Conservation (phyloP, 768 basidiomycete genomes). For the Strobilomyces dryophilus region DNA sequence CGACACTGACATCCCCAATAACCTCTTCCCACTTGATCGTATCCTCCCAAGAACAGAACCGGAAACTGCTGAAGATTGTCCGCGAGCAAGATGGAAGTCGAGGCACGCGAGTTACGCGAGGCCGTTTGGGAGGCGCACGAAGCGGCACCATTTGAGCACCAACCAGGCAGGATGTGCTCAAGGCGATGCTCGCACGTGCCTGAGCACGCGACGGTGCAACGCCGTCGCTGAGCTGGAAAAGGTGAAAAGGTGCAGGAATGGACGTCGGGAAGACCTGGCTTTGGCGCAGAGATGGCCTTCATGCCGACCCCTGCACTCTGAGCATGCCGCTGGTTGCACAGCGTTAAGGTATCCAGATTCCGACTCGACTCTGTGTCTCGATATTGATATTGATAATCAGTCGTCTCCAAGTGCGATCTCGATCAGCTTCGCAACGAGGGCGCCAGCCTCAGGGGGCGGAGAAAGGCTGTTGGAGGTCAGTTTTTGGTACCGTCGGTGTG, state of each 20-base stretch:
- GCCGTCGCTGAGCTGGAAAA: conserved; percentile 61
- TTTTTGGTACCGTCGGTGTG: neutral
- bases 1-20: conserved; percentile 79
- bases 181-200: conserved; percentile 62
- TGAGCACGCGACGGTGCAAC: conserved; percentile 36
- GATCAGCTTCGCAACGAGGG: conserved; percentile 83
- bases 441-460: conserved; percentile 88
- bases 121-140: conserved; percentile 80
- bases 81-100: conserved; percentile 83
- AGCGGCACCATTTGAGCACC: too few species aligned
- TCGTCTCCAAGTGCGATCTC: conserved; percentile 51
- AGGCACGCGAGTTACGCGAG: conserved; percentile 73
- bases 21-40: conserved; percentile 79
- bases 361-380: too few species aligned
- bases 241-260: conserved; percentile 67
- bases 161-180: conserved; percentile 82
- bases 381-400: conserved; percentile 72
- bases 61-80: conserved; percentile 78
- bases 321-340: too few species aligned
- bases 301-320: conserved; percentile 57
- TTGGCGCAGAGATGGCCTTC: conserved; percentile 60
- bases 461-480: conserved; percentile 90
- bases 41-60: conserved; percentile 86
- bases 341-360: too few species aligned
- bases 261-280: conserved; percentile 65